Evolutionary conservation across 495 filamentous ascomycete genomes (phyloP).

Genomic region (Talaromyces wortmannii): DNA sequence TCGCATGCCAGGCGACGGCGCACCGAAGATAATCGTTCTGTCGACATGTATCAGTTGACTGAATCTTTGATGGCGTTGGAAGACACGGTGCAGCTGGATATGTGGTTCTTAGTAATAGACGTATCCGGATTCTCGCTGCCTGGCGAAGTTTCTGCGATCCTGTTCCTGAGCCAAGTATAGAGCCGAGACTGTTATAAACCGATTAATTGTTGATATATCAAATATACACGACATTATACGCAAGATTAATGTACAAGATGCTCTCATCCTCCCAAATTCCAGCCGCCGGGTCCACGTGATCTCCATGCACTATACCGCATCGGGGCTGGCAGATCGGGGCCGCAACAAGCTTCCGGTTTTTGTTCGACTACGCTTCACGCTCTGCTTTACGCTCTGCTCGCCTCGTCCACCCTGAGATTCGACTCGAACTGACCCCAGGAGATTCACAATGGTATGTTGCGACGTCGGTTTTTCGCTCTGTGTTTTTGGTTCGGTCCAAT

Average conservation of each 20-base stretch:
- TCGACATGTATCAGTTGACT: not conserved
- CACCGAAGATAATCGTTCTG: not conserved
- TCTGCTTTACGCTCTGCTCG: not conserved
- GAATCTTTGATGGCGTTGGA: too few species aligned
- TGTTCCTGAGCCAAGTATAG: too few species aligned
- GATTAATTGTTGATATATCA: not conserved
- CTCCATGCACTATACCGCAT: not conserved
- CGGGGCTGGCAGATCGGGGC: not conserved
- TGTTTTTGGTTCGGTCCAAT: not conserved
- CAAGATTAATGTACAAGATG: not conserved
- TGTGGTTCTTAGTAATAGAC: too few species aligned
- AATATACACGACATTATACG: not conserved
- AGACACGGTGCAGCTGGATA: too few species aligned
- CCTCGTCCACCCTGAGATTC: not conserved
- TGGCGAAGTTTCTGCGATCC: too few species aligned
- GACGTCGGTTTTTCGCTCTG: not conserved
- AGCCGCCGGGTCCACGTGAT: not conserved
- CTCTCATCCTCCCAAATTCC: not conserved
- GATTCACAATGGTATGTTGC: conserved; percentile 2
- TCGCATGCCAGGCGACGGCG: conserved; percentile 1
- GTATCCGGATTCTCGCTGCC: too few species aligned
- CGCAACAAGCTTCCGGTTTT: conserved; percentile 5
- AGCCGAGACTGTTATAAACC: too few species aligned
- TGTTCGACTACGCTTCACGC: conserved; percentile 1
- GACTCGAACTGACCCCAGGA: not conserved